phyloP scores from a whole-genome alignment of 306 rosid genomes.

The Ormosia emarginata region DNA sequence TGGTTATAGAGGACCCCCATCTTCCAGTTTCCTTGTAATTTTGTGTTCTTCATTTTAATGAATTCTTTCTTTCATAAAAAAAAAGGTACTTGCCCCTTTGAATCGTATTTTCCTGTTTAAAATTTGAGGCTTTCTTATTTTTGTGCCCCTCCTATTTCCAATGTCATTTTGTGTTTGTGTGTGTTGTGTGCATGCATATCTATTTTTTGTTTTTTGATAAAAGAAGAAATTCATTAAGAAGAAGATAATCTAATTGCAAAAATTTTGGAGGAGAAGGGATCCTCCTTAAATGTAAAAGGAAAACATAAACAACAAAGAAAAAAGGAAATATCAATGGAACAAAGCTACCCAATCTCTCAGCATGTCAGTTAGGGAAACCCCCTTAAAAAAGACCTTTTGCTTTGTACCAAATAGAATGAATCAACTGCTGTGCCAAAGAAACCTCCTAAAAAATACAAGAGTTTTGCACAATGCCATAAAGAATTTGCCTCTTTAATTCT shows the following conservation, averaged over 20 bases:
- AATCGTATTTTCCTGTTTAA: background rate
- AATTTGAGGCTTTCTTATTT: background rate
- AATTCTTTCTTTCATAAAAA: background rate
- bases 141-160: no score
- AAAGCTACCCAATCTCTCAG: background rate
- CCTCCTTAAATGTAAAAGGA: background rate
- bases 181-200: background rate
- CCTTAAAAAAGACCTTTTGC: background rate
- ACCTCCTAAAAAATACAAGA: background rate
- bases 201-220: background rate
- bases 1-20: background rate
- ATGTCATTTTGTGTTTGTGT: background rate
- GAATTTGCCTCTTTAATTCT: background rate
- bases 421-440: background rate
- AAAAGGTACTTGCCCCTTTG: constrained; percentile 24
- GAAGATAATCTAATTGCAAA: no score
- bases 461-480: background rate
- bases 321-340: background rate
- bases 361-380: background rate
- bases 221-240: no score
- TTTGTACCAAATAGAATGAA: background rate
- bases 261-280: background rate
- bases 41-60: background rate
- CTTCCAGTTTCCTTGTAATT: background rate
- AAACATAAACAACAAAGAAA: background rate